Conservation (phyloP, 2,329 filamentous ascomycete genomes). For the Aspergillus thermomutatus region DNA sequence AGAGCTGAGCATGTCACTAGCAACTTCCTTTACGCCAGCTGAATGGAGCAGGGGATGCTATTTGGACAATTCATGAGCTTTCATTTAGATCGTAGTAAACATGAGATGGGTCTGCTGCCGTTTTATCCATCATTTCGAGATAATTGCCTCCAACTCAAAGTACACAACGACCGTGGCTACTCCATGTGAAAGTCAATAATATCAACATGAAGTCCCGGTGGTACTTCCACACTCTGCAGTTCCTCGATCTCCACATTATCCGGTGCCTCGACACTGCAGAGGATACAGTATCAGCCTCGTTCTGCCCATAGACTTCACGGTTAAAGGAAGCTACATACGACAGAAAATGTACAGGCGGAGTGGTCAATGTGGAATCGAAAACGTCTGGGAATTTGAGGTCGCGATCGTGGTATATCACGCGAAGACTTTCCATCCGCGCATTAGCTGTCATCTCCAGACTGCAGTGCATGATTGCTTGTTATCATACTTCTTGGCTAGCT, state of each 20-base stretch:
- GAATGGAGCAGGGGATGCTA: too few species aligned
- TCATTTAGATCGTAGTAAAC: too few species aligned
- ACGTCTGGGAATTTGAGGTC: constrained; percentile 14
- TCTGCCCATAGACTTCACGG: not conserved
- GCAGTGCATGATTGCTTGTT: too few species aligned
- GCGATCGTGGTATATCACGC: constrained; percentile 10
- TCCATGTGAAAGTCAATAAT: constrained; percentile 7
- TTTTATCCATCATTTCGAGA: too few species aligned
- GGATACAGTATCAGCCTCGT: constrained; percentile 2
- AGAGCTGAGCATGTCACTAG: too few species aligned
- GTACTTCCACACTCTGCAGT: constrained; percentile 7
- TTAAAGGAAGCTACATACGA: constrained; percentile 6
- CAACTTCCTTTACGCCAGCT: too few species aligned
- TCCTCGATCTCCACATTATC: constrained; percentile 11
- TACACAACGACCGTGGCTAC: too few species aligned
- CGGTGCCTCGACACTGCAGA: constrained; percentile 6
- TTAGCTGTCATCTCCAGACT: too few species aligned
- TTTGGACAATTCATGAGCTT: too few species aligned
- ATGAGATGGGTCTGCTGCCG: too few species aligned
- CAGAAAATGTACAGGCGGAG: constrained; percentile 18
- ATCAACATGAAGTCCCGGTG: constrained; percentile 10
- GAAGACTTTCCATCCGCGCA: constrained; percentile 1
- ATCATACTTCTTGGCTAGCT: constrained; percentile 9
- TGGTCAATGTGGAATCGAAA: constrained; percentile 17
- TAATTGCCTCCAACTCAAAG: too few species aligned